Conservation (phyloP, 2,329 filamentous ascomycete species). For the Blastomyces percursus region DNA sequence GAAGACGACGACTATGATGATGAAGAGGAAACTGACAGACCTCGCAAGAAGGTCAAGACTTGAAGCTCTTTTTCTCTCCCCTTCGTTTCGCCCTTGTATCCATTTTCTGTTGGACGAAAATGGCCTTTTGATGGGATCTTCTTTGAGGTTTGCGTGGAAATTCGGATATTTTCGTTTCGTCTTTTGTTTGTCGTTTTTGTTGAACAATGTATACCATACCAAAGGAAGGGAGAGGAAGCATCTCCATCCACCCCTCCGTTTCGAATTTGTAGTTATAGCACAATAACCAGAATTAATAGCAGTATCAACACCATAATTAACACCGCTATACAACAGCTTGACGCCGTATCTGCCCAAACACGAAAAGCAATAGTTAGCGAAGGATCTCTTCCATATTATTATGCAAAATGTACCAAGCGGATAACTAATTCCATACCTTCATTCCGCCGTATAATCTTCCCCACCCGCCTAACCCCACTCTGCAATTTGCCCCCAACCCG, state of each 20-base stretch:
- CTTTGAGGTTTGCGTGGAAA: not conserved
- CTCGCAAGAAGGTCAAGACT: slow-evolving; percentile 19
- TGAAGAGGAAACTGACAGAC: slow-evolving; percentile 24
- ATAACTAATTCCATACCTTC: slow-evolving; percentile 54
- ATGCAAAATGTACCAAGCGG: slow-evolving; percentile 14
- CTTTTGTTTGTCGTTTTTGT: not conserved
- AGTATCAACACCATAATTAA: slow-evolving; percentile 83
- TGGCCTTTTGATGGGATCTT: not conserved
- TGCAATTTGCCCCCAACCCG: slow-evolving; percentile 76
- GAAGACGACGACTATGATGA: slow-evolving; percentile 42
- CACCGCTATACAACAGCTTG: slow-evolving; percentile 81
- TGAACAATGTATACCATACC: slow-evolving; percentile 7
- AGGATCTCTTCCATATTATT: not conserved
- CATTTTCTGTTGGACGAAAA: slow-evolving; percentile 7
- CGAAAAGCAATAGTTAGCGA: slow-evolving; percentile 12
- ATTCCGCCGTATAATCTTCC: slow-evolving; percentile 73
- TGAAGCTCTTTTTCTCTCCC: slow-evolving; percentile 4
- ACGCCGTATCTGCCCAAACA: slow-evolving; percentile 48
- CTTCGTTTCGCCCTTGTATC: not conserved
- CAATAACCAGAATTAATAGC: slow-evolving; percentile 64
- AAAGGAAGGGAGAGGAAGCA: not conserved
- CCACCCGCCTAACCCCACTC: slow-evolving; percentile 76
- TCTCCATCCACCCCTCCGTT: too few species aligned
- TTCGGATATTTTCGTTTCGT: not conserved
- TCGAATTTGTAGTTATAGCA: slow-evolving; percentile 38